phyloP scores from a whole-genome alignment of 805 yeast species.

The Dipodascopsis uninucleata region DNA sequence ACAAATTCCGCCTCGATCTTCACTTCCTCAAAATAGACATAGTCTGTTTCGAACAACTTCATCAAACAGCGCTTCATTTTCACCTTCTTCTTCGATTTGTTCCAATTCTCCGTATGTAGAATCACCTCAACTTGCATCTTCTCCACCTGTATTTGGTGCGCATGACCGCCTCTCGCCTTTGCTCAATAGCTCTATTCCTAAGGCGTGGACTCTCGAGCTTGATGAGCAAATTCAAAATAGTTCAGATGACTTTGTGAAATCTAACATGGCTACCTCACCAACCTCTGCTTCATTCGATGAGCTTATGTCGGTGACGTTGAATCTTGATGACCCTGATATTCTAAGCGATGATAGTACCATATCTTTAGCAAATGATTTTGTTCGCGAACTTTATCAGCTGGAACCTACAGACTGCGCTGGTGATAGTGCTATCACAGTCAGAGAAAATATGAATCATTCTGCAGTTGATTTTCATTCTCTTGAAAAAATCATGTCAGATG shows the following conservation, averaged over 20 bases:
- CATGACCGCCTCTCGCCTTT: constrained; percentile 3
- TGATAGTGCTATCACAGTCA: too few species aligned
- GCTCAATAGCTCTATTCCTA: constrained; percentile 5
- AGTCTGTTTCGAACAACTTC: too few species aligned
- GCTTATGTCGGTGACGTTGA: constrained; percentile 14
- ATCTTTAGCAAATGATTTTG: constrained; percentile 18
- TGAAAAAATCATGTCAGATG: too few species aligned
- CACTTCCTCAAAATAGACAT: too few species aligned
- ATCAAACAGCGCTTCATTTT: too few species aligned
- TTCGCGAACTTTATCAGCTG: constrained; percentile 21
- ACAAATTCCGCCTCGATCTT: too few species aligned
- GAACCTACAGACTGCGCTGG: too few species aligned
- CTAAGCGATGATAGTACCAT: constrained; percentile 7
- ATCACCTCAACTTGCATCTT: constrained; percentile 23
- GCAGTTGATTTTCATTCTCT: too few species aligned
- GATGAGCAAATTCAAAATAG: background rate
- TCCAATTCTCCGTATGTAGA: constrained; percentile 19
- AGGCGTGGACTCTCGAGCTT: constrained; percentile 15
- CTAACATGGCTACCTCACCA: constrained; percentile 3
- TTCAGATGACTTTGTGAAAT: constrained; percentile 1
- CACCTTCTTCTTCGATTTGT: constrained; percentile 15
- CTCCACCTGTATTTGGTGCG: constrained; percentile 19
- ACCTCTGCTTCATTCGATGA: constrained; percentile 16
- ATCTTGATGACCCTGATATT: constrained; percentile 8
- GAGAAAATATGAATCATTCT: too few species aligned